Base-by-base conservation (phyloP, 495 filamentous ascomycete genomes). In the Podospora appendiculata region DNA sequence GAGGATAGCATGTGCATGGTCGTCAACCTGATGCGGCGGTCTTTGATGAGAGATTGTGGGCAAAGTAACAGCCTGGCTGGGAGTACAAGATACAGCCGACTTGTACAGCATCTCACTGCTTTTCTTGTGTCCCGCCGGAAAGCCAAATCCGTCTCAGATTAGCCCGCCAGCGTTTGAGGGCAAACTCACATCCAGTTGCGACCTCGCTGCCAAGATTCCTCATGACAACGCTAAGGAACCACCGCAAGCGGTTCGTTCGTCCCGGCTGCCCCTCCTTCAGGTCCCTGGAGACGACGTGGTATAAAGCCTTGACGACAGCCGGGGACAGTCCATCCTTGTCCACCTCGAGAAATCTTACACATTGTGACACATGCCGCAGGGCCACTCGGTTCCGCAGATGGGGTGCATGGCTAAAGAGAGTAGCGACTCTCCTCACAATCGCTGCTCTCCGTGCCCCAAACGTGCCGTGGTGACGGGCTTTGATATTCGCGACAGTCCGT, bases 341-440 rank as follows among this genome's bases (percentile, higher is more conserved):
- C 12, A 34, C 36, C 38, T 48, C 50, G 14, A 78, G 52, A 54
- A 69, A 63, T 18, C 49, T 46, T 17, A 73, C 58, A 49, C 68
- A 73, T 9, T 59, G 61, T 36, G 56, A 54, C 17, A 78, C 66
- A 39, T 73, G 61, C 13, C 61, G 59, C 47, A 79, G 55, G 10
- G 72, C 65, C 14, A 59, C 62, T 32, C 72, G 62, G 40, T 57
- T 53, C 18, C 58, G 54, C n/a, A 73, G 46, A 17, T 61, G 55
- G 6, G 65, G 55, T 14, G 71, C 65, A 2, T 55, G 44, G 41
- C 60, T 63, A 50, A 73, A 71, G 32, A 58, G 54, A 8, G 56
- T 49, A n/a, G 70, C 65, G 35, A 67, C 51, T 6, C 56, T 56
- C 14, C 48, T 57, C 12, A 73, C 54, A 33, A 74, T 54, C 9